These are phyloP conservation scores for Boletus tomentosulus DNA, from an alignment of 768 basidiomycete species.

Conservation along the genomic window DNA sequence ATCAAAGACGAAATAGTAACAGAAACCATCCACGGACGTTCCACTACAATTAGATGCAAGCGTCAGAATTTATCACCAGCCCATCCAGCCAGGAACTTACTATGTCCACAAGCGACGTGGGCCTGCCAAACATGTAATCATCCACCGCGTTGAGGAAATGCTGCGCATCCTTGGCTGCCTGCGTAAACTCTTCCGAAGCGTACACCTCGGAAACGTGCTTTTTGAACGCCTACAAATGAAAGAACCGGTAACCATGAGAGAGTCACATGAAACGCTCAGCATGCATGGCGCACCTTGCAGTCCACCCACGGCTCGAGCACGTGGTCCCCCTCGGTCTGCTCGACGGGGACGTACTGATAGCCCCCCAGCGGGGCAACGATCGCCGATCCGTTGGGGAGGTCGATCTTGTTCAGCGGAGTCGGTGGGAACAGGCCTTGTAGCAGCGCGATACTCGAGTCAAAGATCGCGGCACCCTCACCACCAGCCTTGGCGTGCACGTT, in stretches of 20 bases:
- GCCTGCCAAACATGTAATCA: conserved; percentile 69
- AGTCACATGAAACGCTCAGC: conserved; percentile 37
- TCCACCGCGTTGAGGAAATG: conserved; percentile 61
- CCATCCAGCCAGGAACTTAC: conserved; percentile 35
- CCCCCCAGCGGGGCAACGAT: conserved; percentile 75
- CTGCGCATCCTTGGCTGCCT: conserved; percentile 48
- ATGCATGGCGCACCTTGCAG: conserved; percentile 42
- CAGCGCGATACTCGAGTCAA: conserved; percentile 78
- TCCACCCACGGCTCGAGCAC: conserved; percentile 76
- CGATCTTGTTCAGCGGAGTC: conserved; percentile 59
- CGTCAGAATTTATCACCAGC: conserved; percentile 9
- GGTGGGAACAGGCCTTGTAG: conserved; percentile 85
- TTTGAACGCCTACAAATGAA: conserved; percentile 49
- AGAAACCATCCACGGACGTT: conserved; percentile 48
- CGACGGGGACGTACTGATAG: conserved; percentile 86
- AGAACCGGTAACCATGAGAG: conserved; percentile 1
- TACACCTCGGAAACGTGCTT: conserved; percentile 63
- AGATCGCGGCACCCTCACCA: conserved; percentile 75
- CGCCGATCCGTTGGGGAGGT: conserved; percentile 71
- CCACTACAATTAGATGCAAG: conserved; percentile 46
- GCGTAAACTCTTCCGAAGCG: conserved; percentile 59
- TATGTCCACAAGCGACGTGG: conserved; percentile 58
- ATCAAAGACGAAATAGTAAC: conserved; percentile 9
- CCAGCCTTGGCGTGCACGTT: conserved; percentile 78
- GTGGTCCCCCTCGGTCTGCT: conserved; percentile 53